Percentiles rank a stretch among this genome's conserved stretches.
Evolutionary conservation across 176 grass and related monocot species (phyloP).

Genomic region (Miscanthus lutarioriparius): DNA sequence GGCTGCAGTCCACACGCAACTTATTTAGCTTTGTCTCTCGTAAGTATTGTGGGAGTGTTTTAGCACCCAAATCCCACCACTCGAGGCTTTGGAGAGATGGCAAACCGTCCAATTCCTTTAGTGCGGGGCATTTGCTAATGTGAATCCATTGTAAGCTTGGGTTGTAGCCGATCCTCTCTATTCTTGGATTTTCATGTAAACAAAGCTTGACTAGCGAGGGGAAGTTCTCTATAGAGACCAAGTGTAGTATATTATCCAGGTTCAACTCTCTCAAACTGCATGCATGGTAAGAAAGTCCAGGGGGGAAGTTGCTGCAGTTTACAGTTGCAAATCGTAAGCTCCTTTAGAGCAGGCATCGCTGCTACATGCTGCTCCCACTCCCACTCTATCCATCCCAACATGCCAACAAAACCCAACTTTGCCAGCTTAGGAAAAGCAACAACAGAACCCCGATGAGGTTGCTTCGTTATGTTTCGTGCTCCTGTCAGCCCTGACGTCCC

Average conservation of each 20-base stretch:
- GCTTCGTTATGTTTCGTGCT: background rate
- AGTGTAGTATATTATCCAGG: background rate
- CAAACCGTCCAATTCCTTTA: background rate
- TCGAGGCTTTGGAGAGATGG: background rate
- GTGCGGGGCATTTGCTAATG: accelerated
- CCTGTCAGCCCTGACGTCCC: background rate
- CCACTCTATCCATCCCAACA: no score
- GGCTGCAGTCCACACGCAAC: background rate
- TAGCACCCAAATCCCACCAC: background rate
- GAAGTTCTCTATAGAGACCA: constrained; percentile 21
- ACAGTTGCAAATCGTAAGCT: accelerated
- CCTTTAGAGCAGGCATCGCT: no score
- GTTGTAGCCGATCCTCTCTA: background rate
- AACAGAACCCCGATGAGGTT: no score
- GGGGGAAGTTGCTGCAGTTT: no score
- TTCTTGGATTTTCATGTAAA: background rate
- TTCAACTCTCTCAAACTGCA: background rate
- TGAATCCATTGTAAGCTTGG: background rate
- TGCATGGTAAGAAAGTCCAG: no score
- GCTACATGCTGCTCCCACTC: no score
- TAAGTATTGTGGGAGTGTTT: constrained; percentile 14
- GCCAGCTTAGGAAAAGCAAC: no score
- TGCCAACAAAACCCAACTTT: no score
- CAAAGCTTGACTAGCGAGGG: background rate
- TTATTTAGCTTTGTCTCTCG: background rate